Evolutionary conservation across 331 rosid species (phyloP), one percentile per base, ranked within the genome.

Genomic region (Pyracantha coccinea): DNA sequence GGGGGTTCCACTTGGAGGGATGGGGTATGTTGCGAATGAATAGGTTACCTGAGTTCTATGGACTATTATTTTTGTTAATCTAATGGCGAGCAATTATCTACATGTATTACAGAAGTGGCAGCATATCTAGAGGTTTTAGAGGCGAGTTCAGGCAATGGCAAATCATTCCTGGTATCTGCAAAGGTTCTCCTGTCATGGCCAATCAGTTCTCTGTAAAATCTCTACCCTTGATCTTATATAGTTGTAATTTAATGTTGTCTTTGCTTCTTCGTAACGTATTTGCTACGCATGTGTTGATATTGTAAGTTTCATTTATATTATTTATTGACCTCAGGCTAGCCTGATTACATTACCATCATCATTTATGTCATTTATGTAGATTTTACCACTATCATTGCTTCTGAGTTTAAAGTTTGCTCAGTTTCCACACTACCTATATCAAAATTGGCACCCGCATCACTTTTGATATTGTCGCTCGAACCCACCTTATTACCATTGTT

Each of bases 1-100:
- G 85, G 99, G 99, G 63, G 97, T 95, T 86, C 97, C 99, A n/a
- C 96, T 95, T 69, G 99, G 99, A 72, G 99, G 97, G 81, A 95
- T 92, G 99, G 99, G 99, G 99, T 95, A 84, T 72, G 97, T 33
- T 65, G 20, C 57, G 45, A 61, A 64, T 77, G 54, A 62, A 54
- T 77, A 50, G 21, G 28, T 53, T 66, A 25, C 57, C 82, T 63
- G 25, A 52, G 7, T 47, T 45, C 53, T 44, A 25, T 11, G 33
- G 41, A 19, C 61, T 68, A 41, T 28, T 50, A 50, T 60, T 45
- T 31, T 69, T 70, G 54, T 75, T 75, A 66, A 53, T 75, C 64
- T 75, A 54, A 72, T 75, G 83, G 83, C 62, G 73, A 62, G 61
- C 35, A 68, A 68, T 63, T 74, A 33, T 63, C 19, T 70, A 19